Base-by-base conservation (phyloP, 352 stramenopile genomes). In the Globisporangium uncinulatum region DNA sequence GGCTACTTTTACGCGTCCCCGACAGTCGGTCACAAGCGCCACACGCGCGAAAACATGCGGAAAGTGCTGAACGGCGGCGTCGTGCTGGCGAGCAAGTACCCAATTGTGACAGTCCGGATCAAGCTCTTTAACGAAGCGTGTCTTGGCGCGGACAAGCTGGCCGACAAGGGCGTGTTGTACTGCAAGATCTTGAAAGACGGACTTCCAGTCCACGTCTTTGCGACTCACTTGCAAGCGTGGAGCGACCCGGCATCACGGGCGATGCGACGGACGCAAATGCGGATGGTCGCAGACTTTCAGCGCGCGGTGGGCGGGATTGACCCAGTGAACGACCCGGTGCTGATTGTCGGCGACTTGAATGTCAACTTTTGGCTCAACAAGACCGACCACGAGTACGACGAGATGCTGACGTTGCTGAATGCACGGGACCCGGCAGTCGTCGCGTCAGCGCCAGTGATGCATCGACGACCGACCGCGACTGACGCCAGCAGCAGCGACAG, bases 151-250 rank as follows among this genome's bases (percentile, higher is more conserved):
- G 82, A 92, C 61, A 75, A 75, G 37, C 62, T 92, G 11, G 82
- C 82, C 8, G 81, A 92, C 63, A 92, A 92, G 59, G 82, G 82
- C 29, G 73, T 92, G 14, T 44, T 92, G 9, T 92, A 92, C 63
- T 87, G 75, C 69, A 89, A 89, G 57, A 85, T 92, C 61, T 51
- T 89, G 6, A 92, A 92, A 51, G 68, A 92, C 46, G 78, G 79
- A 0, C 61, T 88, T 29, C 60, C 87, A 0, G 74, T 89, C 62
- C 82, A 92, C 61, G 66, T 92, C 0, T 92, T 92, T 55, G 73
- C 73, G 43, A 92, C 79, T 1, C 82, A 92, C 50, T 56, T 92
- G 46, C 82, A 92, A 54, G 82, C 82, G 6, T 92, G 82, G 81
- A 86, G 88, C 57, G 79, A 92, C 54, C 56, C 68, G 1, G 42